phyloP scores from a whole-genome alignment of 345 rosid species.

The Leavenworthia alabamica region DNA sequence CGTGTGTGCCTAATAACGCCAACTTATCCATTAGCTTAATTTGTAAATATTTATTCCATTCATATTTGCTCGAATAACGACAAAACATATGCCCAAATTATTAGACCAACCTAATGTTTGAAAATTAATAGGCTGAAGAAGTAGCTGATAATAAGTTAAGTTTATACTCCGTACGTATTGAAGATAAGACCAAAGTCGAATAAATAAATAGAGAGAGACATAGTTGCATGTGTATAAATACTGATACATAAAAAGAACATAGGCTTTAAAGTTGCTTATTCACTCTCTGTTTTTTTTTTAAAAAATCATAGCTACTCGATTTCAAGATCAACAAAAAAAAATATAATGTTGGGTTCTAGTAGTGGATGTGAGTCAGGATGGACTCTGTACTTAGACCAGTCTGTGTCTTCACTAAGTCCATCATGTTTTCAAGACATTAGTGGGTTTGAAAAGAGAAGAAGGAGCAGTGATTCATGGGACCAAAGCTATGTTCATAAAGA shows the following conservation, averaged over 20 bases:
- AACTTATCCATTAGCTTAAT: constrained; percentile 4
- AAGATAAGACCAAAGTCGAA: constrained; percentile 26
- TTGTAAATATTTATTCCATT: not conserved
- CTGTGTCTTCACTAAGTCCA: constrained; percentile 36
- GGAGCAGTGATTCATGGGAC: constrained; percentile 16
- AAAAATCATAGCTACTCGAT: not conserved
- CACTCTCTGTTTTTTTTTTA: not conserved
- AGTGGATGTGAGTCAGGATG: constrained; percentile 98
- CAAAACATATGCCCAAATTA: constrained; percentile 20
- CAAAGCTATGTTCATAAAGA: constrained; percentile 14
- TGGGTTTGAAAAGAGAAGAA: constrained; percentile 15
- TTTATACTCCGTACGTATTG: constrained; percentile 20
- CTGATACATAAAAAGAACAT: not conserved
- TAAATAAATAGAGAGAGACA: not conserved
- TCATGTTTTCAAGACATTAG: constrained; percentile 18
- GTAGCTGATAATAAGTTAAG: constrained; percentile 24
- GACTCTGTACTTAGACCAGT: constrained; percentile 86
- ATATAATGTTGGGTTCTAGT: constrained; percentile 47
- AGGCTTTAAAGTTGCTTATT: not conserved
- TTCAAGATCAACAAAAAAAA: not conserved
- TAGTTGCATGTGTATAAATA: constrained; percentile 22
- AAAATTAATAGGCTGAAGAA: constrained; percentile 22
- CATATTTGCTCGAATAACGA: constrained; percentile 16
- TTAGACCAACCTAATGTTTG: constrained; percentile 25
- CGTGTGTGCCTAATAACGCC: constrained; percentile 15